Percentiles rank a stretch among this genome's conserved stretches.
phyloP scores from a whole-genome alignment of 2,329 filamentous ascomycete species.

The Mollisia scopiformis region DNA sequence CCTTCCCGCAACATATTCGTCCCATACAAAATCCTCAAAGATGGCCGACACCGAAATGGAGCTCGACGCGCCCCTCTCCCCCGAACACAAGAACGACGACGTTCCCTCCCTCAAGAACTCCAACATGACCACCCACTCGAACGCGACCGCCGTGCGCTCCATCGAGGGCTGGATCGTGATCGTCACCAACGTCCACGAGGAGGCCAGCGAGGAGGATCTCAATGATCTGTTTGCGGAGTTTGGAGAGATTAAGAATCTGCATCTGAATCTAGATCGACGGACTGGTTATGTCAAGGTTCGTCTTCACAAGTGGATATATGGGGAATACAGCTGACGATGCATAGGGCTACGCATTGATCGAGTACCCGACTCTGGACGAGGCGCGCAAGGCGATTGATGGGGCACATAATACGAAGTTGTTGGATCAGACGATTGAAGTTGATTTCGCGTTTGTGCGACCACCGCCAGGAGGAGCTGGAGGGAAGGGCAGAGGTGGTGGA shows the following conservation, averaged over 20 bases:
- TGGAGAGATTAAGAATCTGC: conserved; percentile 85
- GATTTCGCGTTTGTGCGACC: conserved; percentile 87
- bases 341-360: conserved; percentile 83
- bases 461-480: conserved; percentile 60
- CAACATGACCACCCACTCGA: conserved; percentile 72
- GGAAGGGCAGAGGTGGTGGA: conserved; percentile 41
- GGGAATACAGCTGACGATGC: too few relatives aligned
- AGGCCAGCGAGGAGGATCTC: conserved; percentile 81
- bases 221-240: conserved; percentile 83
- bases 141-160: conserved; percentile 80
- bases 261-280: conserved; percentile 79
- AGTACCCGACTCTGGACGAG: conserved; percentile 79
- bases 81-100: conserved; percentile 58
- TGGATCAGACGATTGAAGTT: conserved; percentile 80
- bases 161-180: conserved; percentile 91
- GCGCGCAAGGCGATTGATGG: conserved; percentile 81
- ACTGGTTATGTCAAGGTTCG: conserved; percentile 85
- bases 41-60: conserved; percentile 52
- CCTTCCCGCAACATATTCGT: conserved; percentile 1
- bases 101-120: conserved; percentile 69
- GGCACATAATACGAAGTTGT: conserved; percentile 74
- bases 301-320: too few relatives aligned
- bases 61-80: conserved; percentile 39
- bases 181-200: conserved; percentile 85
- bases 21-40: conserved; percentile 13